These are phyloP conservation scores for Trypanosoma avium DNA, from an alignment of 208 protist genomes.

Conservation along the genomic window DNA sequence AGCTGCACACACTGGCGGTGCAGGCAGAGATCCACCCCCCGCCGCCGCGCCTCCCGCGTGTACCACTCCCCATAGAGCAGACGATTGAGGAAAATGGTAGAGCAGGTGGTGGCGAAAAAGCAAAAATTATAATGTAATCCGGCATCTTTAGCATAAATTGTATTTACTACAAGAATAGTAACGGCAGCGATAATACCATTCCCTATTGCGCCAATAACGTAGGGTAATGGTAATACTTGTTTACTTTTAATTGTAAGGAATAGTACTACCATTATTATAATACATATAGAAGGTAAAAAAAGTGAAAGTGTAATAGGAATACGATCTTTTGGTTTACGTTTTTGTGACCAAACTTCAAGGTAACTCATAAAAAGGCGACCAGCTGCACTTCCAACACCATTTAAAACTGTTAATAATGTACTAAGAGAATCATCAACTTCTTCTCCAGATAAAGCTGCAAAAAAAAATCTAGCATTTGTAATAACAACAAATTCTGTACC, in stretches of 20 bases:
- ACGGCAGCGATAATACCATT: slow-evolving; percentile 29
- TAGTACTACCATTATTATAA: slow-evolving; percentile 13
- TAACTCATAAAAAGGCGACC: slow-evolving; percentile 23
- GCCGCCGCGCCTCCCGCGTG: slow-evolving; percentile 16
- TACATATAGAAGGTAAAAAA: slow-evolving; percentile 17
- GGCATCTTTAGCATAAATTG: slow-evolving; percentile 33
- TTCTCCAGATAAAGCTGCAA: slow-evolving; percentile 17
- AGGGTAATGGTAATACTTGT: slow-evolving; percentile 35
- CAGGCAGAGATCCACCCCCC: slow-evolving; percentile 13
- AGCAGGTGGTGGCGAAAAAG: slow-evolving; percentile 28
- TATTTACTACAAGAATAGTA: slow-evolving; percentile 23
- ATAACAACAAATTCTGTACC: slow-evolving; percentile 26
- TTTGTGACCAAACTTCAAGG: slow-evolving; percentile 23
- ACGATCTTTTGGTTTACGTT: slow-evolving; percentile 19
- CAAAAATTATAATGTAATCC: slow-evolving; percentile 40
- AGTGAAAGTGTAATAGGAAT: slow-evolving; percentile 29
- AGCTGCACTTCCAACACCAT: slow-evolving; percentile 24
- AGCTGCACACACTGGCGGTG: slow-evolving; percentile 24
- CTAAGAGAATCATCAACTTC: slow-evolving; percentile 21
- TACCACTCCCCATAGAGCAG: slow-evolving; percentile 30
- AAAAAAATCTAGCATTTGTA: slow-evolving; percentile 21
- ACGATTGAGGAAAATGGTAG: slow-evolving; percentile 32
- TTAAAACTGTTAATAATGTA: slow-evolving; percentile 21
- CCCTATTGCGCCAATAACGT: slow-evolving; percentile 24
- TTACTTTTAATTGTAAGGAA: slow-evolving; percentile 44